Base-by-base conservation (phyloP, 495 filamentous ascomycete genomes). In the Parmelia sp. region DNA sequence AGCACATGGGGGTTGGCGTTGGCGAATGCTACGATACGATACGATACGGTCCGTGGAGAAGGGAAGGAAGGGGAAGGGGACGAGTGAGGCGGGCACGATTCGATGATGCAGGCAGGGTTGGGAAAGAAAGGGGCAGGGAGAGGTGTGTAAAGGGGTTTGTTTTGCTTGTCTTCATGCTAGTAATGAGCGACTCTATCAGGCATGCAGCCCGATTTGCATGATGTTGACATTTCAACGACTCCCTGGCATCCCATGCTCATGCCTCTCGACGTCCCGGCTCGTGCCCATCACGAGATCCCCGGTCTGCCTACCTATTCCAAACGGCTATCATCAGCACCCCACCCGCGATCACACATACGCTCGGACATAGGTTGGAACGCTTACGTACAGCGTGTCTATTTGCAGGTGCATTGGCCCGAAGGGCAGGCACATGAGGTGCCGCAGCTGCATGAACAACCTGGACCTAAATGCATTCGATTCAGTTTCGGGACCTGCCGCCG, bases 371-470 rank as follows among this genome's bases (percentile, higher is more conserved):
- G n/a, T n/a, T 51, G 45, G 11, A 5, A 47, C 15, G 21, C 31
- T 10, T 4, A 45, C 40, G n/a, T n/a, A n/a, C n/a, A n/a, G n/a
- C 33, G 5, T 8, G 27, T 66, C 59, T 67, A 71, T 39, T 65
- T 69, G 69, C 69, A 71, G 10, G 53, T 71, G 69, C 69, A 71
- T 39, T 61, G 45, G 15, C 69, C 69, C 15, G 56, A 36, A 27
- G 69, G 69, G 61, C 69, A 71, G 23, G 55, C 58, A 57, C 69
- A 71, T 29, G 65, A 62, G 53, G 31, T 56, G 55, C 69, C 69
- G 55, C 69, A 71, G 62, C 58, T 65, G 65, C 69, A 71, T n/a
- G 65, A 53, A 53, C 69, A 71, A 40, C 69, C 69, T 51, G 69
- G 69, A 62, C 42, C 69, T 71, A 35, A 12, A 31, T 29, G 15